Evolutionary conservation across 768 basidiomycete genomes (phyloP).

Genomic region (Lactarius hatsudake): DNA sequence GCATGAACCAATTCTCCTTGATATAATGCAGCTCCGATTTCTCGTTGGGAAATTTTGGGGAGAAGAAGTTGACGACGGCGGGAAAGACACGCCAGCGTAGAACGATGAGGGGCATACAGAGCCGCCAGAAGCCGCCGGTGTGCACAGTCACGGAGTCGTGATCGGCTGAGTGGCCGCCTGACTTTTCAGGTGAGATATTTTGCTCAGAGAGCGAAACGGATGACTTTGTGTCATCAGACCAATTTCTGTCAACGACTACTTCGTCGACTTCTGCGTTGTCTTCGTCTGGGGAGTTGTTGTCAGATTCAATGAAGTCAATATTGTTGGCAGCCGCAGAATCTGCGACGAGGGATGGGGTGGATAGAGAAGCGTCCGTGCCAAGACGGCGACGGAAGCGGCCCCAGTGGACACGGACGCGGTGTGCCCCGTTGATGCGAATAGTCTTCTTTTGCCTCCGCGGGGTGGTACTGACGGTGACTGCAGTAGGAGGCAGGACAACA

Average conservation of each 20-base stretch:
- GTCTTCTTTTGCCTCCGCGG: conserved; percentile 38
- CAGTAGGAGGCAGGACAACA: conserved; percentile 23
- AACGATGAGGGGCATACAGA: conserved; percentile 38
- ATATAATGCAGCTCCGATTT: conserved; percentile 48
- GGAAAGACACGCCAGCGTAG: conserved; percentile 62
- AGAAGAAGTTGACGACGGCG: conserved; percentile 54
- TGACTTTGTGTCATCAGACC: conserved; percentile 59
- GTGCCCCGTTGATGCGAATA: conserved; percentile 36
- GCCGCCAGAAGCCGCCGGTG: conserved; percentile 38
- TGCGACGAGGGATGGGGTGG: conserved; percentile 35
- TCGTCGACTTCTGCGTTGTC: conserved; percentile 55
- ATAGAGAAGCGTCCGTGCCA: conserved; percentile 54
- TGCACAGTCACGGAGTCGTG: conserved; percentile 37
- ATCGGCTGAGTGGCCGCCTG: conserved; percentile 42
- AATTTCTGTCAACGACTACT: conserved; percentile 71
- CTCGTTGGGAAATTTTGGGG: conserved; percentile 58
- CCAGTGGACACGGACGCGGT: conserved; percentile 44
- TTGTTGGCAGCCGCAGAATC: conserved; percentile 32
- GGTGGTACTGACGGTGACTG: conserved; percentile 24
- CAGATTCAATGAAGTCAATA: conserved; percentile 33
- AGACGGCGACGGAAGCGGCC: conserved; percentile 51
- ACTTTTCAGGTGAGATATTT: conserved; percentile 47
- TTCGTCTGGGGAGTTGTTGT: conserved; percentile 34
- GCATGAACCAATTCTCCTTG: conserved; percentile 72
- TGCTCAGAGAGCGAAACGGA: conserved; percentile 53